Percentiles rank a stretch among this genome's conserved stretches.
phyloP scores from a whole-genome alignment of 2,329 filamentous ascomycete genomes.

The Cladosporium sp. region DNA sequence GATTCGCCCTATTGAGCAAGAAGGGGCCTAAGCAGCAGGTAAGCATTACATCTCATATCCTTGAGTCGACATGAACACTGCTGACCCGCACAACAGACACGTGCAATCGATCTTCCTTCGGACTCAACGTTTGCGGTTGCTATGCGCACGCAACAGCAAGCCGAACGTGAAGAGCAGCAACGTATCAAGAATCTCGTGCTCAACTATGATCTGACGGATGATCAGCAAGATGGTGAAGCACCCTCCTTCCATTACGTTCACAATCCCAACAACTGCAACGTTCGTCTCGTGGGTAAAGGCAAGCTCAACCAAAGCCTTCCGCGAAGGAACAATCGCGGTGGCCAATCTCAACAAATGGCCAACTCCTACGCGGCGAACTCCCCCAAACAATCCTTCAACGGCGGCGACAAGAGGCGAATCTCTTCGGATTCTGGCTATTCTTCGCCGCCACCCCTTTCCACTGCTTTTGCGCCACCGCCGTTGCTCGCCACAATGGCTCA shows the following conservation, averaged over 20 bases:
- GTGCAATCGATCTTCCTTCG: conserved; percentile 80
- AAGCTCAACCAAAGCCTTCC: conserved; percentile 36
- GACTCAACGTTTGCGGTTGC: conserved; percentile 94
- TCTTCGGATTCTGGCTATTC: conserved; percentile 14
- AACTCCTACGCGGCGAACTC: conserved; percentile 2
- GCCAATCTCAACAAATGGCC: conserved; percentile 12
- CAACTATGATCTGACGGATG: conserved; percentile 88
- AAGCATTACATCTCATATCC: conserved; percentile 24
- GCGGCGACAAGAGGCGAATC: conserved; percentile 13
- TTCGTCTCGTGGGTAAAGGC: conserved; percentile 31
- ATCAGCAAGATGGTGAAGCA: conserved; percentile 66
- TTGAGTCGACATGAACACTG: background rate
- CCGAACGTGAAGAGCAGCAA: conserved; percentile 92
- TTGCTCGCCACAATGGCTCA: background rate
- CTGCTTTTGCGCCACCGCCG: conserved; percentile 1
- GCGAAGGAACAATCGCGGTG: conserved; percentile 14
- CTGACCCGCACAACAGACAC: conserved; percentile 56
- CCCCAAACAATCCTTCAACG: background rate
- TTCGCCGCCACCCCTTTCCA: conserved; percentile 4
- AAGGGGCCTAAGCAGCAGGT: conserved; percentile 93
- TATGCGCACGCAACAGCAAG: conserved; percentile 93
- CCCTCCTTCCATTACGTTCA: conserved; percentile 40
- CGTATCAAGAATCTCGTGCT: conserved; percentile 97
- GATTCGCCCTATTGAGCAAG: conserved; percentile 93
- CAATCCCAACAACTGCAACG: conserved; percentile 47